Base-by-base conservation (phyloP, 2,329 filamentous ascomycete genomes). In the Zymoseptoria passerinii region DNA sequence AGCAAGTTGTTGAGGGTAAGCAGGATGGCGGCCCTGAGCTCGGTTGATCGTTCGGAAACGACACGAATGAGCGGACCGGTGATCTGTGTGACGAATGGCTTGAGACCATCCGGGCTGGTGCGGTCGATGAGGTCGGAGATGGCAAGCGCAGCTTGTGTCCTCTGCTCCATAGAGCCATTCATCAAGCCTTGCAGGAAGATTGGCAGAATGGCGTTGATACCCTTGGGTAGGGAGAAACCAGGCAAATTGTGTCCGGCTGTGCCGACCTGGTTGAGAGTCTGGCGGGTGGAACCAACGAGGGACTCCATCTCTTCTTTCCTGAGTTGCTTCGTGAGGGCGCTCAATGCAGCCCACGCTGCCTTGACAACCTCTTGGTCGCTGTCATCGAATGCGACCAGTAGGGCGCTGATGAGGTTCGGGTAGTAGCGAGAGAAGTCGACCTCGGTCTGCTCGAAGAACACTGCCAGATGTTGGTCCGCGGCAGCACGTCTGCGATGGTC, bases 251-350 rank as follows among this genome's bases (percentile, higher is more conserved):
- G 82, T 28, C 94, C 94, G 49, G 91, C 78, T 50, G 96, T 89
- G 66, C 95, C 94, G 52, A 97, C 89, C 68, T 92, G 90, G 65
- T 89, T 86, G 56, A 99, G 80, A 1, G 89, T 87, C 73, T 95
- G 89, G 59, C 92, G 82, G 1, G 92, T 96, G 0, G 92, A 94
- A 56, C 84, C 78, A 18, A 96, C 91, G 51, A 99, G 81, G 0
- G 88, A 85, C 71, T 99, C 95, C 94, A 99, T 97, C 75, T 97
- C 92, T 71, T 99, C 95, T 74, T 99, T 99, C 71, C 87, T 87
- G 61, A 99, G 82, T 67, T 85, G 87, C 72, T 92, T 92, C 51
- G 92, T 96, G 66, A 99, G 87, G 58, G 89, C 89, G 66, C 78
- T 90, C 59, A 99, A 82, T 5, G 92, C 92, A 56, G 84, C 81